phyloP scores from a whole-genome alignment of 371 early-diverging fungal genomes.

The Haplosporangium sp. region DNA sequence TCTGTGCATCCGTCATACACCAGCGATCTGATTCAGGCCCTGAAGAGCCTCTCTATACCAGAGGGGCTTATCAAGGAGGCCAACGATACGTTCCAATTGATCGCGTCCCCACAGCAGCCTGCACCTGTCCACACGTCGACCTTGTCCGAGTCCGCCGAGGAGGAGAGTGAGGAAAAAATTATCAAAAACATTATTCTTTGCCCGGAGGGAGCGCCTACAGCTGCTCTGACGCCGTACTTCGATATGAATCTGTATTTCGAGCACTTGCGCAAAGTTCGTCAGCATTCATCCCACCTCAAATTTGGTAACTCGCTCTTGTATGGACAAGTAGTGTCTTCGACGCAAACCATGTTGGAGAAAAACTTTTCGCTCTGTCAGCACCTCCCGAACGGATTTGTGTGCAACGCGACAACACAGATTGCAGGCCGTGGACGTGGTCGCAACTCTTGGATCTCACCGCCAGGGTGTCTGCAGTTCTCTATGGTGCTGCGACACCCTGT shows the following conservation, averaged over 20 bases:
- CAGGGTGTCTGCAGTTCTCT: slow-evolving; percentile 92
- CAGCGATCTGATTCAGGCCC: slow-evolving; percentile 27
- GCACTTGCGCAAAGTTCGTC: slow-evolving; percentile 24
- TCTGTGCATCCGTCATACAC: slow-evolving; percentile 55
- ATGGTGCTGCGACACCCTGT: slow-evolving; percentile 77
- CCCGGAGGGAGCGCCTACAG: slow-evolving; percentile 35
- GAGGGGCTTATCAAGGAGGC: slow-evolving; percentile 50
- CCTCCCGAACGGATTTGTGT: slow-evolving; percentile 82
- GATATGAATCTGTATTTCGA: slow-evolving; percentile 55
- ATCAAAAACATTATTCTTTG: slow-evolving; percentile 46
- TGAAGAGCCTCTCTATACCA: slow-evolving; percentile 25
- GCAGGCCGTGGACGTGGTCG: slow-evolving; percentile 87
- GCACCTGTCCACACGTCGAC: slow-evolving; percentile 27
- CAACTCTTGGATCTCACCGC: slow-evolving; percentile 94
- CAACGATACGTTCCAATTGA: slow-evolving; percentile 57
- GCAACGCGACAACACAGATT: slow-evolving; percentile 82
- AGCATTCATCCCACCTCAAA: slow-evolving; percentile 39
- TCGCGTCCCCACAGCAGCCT: slow-evolving; percentile 26
- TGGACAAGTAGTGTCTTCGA: slow-evolving; percentile 82
- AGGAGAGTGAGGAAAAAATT: slow-evolving; percentile 38
- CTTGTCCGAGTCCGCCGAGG: slow-evolving; percentile 12
- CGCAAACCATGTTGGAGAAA: slow-evolving; percentile 92
- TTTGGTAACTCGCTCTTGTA: slow-evolving; percentile 84
- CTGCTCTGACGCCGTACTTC: slow-evolving; percentile 58
- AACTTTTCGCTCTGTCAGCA: slow-evolving; percentile 73